Conservation (phyloP, 2,329 filamentous ascomycete genomes). For the Aspergillus pseudoterreus region DNA sequence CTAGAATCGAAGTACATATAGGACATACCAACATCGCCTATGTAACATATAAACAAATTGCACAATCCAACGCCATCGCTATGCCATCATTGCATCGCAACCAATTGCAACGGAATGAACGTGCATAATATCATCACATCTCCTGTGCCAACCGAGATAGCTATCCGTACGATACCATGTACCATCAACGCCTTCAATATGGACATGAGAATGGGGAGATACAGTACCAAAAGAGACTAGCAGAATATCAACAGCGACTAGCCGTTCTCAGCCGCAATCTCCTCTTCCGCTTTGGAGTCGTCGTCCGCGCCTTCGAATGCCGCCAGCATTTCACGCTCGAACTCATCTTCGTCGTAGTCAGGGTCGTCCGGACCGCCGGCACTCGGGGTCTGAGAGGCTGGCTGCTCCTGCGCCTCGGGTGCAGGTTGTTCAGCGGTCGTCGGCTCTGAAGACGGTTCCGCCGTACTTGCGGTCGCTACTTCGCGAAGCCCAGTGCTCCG, state of each 20-base stretch:
- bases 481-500: slow-evolving; percentile 37
- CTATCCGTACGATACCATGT: neutral
- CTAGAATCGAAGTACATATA: too few species aligned
- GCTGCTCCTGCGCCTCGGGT: slow-evolving; percentile 26
- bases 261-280: slow-evolving; percentile 30
- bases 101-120: slow-evolving; percentile 11
- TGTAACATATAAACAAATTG: neutral
- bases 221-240: neutral
- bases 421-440: slow-evolving; percentile 21
- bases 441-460: slow-evolving; percentile 1
- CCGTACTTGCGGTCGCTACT: slow-evolving; percentile 25
- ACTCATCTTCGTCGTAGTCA: slow-evolving; percentile 45
- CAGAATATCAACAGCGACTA: slow-evolving; percentile 10
- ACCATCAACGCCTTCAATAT: slow-evolving; percentile 8
- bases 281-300: slow-evolving; percentile 33
- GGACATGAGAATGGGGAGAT: slow-evolving; percentile 4
- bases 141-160: neutral
- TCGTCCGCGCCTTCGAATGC: slow-evolving; percentile 50
- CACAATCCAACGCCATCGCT: slow-evolving; percentile 24
- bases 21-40: neutral
- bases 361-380: slow-evolving; percentile 25
- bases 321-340: slow-evolving; percentile 56
- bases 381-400: slow-evolving; percentile 25
- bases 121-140: slow-evolving; percentile 4
- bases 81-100: slow-evolving; percentile 28